A percentile compares a stretch with the other conserved stretches of the same genome.
Conservation (phyloP, 352 stramenopile genomes). For the Elongisporangium prolatum region DNA sequence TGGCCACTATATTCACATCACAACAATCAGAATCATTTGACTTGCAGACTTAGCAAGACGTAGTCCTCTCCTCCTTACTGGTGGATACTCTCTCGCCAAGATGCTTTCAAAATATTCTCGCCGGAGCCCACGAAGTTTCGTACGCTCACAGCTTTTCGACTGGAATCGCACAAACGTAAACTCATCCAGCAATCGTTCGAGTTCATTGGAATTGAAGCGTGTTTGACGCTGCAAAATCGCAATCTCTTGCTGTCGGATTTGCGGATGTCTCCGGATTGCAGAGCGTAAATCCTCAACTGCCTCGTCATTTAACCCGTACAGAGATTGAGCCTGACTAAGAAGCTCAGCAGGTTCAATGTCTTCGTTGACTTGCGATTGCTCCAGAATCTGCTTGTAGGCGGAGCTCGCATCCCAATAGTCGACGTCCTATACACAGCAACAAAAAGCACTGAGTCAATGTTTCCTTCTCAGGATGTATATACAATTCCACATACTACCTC, state of each 20-base stretch:
- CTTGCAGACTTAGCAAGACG: not conserved
- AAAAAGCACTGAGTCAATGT: not conserved
- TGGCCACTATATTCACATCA: conserved; percentile 29
- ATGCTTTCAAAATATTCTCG: conserved; percentile 54
- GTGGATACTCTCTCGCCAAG: conserved; percentile 38
- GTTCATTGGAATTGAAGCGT: conserved; percentile 47
- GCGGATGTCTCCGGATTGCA: conserved; percentile 34
- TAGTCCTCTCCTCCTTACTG: conserved; percentile 20
- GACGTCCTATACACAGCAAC: conserved; percentile 19
- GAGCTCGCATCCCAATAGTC: conserved; percentile 65
- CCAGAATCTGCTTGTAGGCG: conserved; percentile 62
- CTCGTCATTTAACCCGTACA: conserved; percentile 56
- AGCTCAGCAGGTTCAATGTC: conserved; percentile 24
- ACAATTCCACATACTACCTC: conserved; percentile 22
- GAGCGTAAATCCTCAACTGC: conserved; percentile 56
- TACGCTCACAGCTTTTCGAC: conserved; percentile 31
- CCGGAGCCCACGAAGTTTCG: conserved; percentile 41
- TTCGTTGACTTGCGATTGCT: conserved; percentile 25
- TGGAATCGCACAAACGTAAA: conserved; percentile 61
- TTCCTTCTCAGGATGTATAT: too few relatives aligned
- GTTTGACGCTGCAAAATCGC: conserved; percentile 38
- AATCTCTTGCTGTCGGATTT: conserved; percentile 51
- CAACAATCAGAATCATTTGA: not conserved
- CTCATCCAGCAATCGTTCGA: conserved; percentile 54
- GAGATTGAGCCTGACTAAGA: conserved; percentile 27